A percentile compares a stretch with the other conserved stretches of the same genome.
Evolutionary conservation across 140 eudicot species (phyloP).

Genomic region (Ambrosia hybrid): DNA sequence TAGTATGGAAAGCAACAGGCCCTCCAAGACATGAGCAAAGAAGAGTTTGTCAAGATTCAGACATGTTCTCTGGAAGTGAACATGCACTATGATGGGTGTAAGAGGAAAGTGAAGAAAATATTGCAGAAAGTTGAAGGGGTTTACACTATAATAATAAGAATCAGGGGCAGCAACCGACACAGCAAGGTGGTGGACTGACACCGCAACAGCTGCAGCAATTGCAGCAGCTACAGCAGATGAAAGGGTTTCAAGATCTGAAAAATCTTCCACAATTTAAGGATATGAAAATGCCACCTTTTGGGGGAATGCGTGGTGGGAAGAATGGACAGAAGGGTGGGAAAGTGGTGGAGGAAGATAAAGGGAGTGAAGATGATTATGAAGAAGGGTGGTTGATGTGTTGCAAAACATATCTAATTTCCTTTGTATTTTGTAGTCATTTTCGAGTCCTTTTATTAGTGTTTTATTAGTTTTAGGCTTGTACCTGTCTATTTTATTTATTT

Average conservation of each 20-base stretch:
- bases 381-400: too few species aligned
- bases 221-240: slow-evolving; percentile 61
- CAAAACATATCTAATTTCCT: too few species aligned
- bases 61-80: slow-evolving; percentile 89
- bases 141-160: slow-evolving; percentile 34
- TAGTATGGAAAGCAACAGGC: too few species aligned
- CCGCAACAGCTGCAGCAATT: slow-evolving; percentile 53
- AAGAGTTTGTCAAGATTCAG: slow-evolving; percentile 99
- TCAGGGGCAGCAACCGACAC: slow-evolving; percentile 25
- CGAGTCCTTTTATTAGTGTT: too few species aligned
- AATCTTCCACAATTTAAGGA: slow-evolving; percentile 66
- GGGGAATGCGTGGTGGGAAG: slow-evolving; percentile 23
- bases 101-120: slow-evolving; percentile 91
- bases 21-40: slow-evolving; percentile 79
- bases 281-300: slow-evolving; percentile 49
- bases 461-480: too few species aligned
- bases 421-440: too few species aligned
- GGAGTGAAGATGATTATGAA: slow-evolving; percentile 42
- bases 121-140: slow-evolving; percentile 98
- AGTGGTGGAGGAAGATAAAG: slow-evolving; percentile 61
- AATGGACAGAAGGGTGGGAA: slow-evolving; percentile 51
- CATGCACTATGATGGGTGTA: slow-evolving; percentile 99
- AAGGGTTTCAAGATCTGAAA: slow-evolving; percentile 76
- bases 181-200: slow-evolving; percentile 40
- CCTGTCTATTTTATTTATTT: too few species aligned